phyloP scores from a whole-genome alignment of 148 eudicot species.

The Chenopodium formosanum region DNA sequence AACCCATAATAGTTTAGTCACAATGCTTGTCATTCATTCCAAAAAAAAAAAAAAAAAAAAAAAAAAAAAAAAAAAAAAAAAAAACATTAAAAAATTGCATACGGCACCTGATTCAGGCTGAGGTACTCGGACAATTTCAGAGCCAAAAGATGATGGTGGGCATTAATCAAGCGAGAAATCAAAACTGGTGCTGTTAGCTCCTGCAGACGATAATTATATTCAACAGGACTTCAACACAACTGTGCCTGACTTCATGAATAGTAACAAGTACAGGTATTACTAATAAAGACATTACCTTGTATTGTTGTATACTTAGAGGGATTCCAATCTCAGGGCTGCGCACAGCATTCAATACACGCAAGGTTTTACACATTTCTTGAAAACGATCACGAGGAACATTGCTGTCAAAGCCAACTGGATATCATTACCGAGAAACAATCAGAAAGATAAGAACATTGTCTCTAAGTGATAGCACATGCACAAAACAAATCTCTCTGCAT shows the following conservation, averaged over 20 bases:
- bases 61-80: neutral
- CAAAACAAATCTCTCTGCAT: neutral
- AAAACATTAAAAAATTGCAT: neutral
- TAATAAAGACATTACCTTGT: constrained; percentile 55
- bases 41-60: neutral
- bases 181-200: constrained; percentile 87
- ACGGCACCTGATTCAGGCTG: constrained; percentile 66
- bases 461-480: neutral
- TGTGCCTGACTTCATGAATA: neutral
- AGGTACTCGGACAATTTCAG: constrained; percentile 86
- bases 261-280: neutral
- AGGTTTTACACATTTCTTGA: constrained; percentile 87
- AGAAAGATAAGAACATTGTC: constrained; percentile 31
- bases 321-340: constrained; percentile 83
- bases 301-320: constrained; percentile 93
- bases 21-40: neutral
- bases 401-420: constrained; percentile 99
- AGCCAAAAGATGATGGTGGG: constrained; percentile 78
- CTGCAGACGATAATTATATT: constrained; percentile 39
- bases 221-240: constrained; percentile 8
- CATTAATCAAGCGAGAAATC: constrained; percentile 87
- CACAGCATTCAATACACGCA: constrained; percentile 93
- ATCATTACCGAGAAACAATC: constrained; percentile 69
- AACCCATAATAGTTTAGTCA: neutral
- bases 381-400: constrained; percentile 91